Conservation (phyloP, 129 eudicot genomes). For the Flaveria linearis region DNA sequence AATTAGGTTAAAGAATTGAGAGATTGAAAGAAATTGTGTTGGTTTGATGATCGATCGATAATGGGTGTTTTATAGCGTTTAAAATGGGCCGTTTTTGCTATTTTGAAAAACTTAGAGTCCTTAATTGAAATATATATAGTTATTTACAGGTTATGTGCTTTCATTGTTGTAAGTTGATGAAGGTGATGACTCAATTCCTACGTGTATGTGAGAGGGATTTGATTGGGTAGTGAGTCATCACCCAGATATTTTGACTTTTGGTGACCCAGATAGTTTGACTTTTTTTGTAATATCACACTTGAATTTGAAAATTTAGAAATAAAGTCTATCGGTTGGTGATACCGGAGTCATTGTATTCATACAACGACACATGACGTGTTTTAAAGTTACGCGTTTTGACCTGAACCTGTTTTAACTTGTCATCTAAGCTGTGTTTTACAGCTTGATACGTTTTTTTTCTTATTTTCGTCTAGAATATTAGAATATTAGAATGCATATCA, state of each 20-base stretch:
- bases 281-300: no score
- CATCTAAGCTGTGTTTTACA: not conserved
- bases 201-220: conserved; percentile 32
- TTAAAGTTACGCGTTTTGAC: no score
- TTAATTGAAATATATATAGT: not conserved
- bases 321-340: no score
- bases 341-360: no score
- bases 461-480: no score
- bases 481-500: no score
- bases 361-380: no score
- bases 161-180: not conserved
- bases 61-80: conserved; percentile 41
- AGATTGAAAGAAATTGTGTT: conserved; percentile 6
- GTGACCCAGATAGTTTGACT: not conserved
- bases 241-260: conserved; percentile 28
- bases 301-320: no score
- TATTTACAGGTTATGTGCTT: conserved; percentile 22
- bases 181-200: conserved; percentile 45
- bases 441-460: no score
- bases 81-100: conserved; percentile 43
- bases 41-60: conserved; percentile 21
- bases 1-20: not conserved
- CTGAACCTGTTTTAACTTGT: not conserved
- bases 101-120: conserved; percentile 10
- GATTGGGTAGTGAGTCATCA: conserved; percentile 53